Base-by-base conservation (phyloP, 1,284 basidiomycete species). In the Heterobasidion parviporum region DNA sequence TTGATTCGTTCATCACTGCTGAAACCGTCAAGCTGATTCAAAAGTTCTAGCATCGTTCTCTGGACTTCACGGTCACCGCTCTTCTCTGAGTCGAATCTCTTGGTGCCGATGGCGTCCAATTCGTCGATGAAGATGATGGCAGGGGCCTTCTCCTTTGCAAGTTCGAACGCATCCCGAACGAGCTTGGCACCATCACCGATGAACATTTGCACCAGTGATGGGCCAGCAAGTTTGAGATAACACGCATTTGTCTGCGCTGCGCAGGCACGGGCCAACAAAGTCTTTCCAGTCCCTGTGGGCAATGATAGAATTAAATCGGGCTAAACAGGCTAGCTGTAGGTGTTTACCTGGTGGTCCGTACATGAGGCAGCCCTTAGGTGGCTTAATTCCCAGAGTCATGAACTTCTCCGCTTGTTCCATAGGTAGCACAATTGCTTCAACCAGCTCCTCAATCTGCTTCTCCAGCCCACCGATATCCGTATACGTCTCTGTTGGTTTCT, bases 1-100 rank as follows among this genome's bases (percentile, higher is more conserved):
- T 99, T 99, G 78, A 99, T 99, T 58, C 94, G 83, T 59, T 94
- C 90, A 68, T 99, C 95, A 63, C 90, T 94, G 57, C 92, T 91
- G 64, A 73, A 73, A 33, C 87, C 87, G 65, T 91, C 87, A 33
- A 91, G 75, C 72, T 90, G 87, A 68, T 90, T 90, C 46, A 90
- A 74, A 10, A 90, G 75, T 68, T 90, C 87, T 56, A 91, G 71
- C 87, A 91, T 89, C 44, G 87, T 91, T 51, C 87, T 73, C 68
- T 91, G 87, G 49, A 91, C 88, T 67, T 91, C 87, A 58, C 87
- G 77, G 66, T 91, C 87, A 54, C 87, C 87, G 54, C 83, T 84
- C 68, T 88, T 89, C 65, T 87, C 85, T 38, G 83, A 85, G 66
- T 91, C 87, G 71, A 89, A 91, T 38, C 87, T 80, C 70, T 91